Evolutionary conservation across 768 basidiomycete genomes (phyloP).

Genomic region (Mycena vitilis): DNA sequence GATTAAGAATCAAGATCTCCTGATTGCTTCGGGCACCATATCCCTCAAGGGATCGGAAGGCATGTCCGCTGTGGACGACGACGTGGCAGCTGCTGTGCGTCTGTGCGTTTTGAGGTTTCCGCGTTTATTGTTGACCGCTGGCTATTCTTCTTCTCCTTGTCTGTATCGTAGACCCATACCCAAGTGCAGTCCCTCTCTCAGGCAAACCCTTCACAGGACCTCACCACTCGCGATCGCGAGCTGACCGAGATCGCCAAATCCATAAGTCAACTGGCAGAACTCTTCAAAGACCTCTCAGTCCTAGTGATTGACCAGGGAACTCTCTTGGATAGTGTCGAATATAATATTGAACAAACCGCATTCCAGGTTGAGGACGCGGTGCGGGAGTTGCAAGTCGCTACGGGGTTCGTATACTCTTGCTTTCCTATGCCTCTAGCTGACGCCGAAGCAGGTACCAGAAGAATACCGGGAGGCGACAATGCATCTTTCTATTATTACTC

Average conservation of each 20-base stretch:
- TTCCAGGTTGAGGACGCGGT: conserved; percentile 86
- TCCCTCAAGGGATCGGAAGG: conserved; percentile 86
- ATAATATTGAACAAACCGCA: conserved; percentile 95
- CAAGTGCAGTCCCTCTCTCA: conserved; percentile 49
- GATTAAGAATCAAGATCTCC: conserved; percentile 95
- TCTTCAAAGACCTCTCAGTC: conserved; percentile 94
- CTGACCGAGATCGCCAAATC: conserved; percentile 91
- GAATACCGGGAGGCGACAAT: conserved; percentile 91
- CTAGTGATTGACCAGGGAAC: conserved; percentile 99
- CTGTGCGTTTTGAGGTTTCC: conserved; percentile 35
- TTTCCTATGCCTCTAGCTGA: conserved; percentile 12
- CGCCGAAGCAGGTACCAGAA: conserved; percentile 81
- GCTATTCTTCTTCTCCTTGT: conserved; percentile 23
- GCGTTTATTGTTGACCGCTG: conserved; percentile 25
- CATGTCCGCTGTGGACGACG: conserved; percentile 89
- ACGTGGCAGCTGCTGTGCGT: conserved; percentile 87
- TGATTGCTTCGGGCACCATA: conserved; percentile 90
- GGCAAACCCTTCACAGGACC: conserved; percentile 52
- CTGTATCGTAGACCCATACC: conserved; percentile 41
- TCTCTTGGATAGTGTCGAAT: conserved; percentile 95
- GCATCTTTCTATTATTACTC: conserved; percentile 91
- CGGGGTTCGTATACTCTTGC: conserved; percentile 63
- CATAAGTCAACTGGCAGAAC: conserved; percentile 90
- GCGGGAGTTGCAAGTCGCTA: conserved; percentile 84
- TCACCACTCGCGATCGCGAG: conserved; percentile 70